These are phyloP conservation scores for Tripidium arundinaceum DNA, from an alignment of 202 grass and related monocot genomes.

Conservation along the genomic window DNA sequence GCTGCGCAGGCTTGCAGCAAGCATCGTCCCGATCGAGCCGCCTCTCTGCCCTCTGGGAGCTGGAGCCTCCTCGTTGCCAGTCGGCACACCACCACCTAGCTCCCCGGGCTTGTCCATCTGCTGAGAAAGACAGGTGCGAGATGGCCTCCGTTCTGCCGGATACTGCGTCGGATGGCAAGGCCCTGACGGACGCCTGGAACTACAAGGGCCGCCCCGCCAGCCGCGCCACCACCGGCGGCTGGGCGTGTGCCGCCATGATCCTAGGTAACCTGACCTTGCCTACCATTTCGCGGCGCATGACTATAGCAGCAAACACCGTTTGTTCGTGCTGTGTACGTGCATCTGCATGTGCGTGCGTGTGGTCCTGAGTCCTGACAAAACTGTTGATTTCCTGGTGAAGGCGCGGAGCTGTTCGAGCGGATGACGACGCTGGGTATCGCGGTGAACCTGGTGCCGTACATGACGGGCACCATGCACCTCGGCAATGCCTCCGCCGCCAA, in stretches of 20 bases:
- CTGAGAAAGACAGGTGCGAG: no score
- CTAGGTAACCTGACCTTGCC: conserved; percentile 25
- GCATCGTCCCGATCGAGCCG: background rate
- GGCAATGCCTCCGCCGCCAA: conserved; percentile 60
- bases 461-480: conserved; percentile 68
- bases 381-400: background rate
- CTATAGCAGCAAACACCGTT: no score
- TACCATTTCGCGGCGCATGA: background rate
- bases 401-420: conserved; percentile 62
- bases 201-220: conserved; percentile 66
- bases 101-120: no score
- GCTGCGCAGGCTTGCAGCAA: background rate
- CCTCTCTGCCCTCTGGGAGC: no score
- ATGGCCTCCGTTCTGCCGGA: conserved; percentile 38
- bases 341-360: background rate
- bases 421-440: conserved; percentile 72
- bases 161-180: conserved; percentile 32
- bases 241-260: conserved; percentile 76
- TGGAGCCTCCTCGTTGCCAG: no score
- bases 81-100: no score
- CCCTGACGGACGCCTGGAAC: conserved; percentile 71
- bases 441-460: conserved; percentile 64
- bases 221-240: conserved; percentile 56
- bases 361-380: background rate
- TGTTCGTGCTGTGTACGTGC: background rate